These are phyloP conservation scores for Populus hybrid DNA, from an alignment of 441 rosid species.

Conservation along the genomic window DNA sequence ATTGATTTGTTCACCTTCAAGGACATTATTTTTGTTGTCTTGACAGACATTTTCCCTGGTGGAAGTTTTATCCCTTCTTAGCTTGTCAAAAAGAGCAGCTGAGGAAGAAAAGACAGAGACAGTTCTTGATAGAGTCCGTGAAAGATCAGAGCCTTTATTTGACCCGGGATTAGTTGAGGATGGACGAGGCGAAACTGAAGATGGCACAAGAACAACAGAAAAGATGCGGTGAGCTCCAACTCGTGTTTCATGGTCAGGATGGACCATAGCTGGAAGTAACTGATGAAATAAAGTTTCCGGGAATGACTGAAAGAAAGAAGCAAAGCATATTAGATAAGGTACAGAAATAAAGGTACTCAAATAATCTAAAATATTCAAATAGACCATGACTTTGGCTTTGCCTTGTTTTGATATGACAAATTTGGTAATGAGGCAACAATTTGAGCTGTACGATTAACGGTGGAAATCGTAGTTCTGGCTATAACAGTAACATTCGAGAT, in stretches of 20 bases:
- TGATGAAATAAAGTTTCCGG: constrained; percentile 83
- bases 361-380: constrained; percentile 11
- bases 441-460: constrained; percentile 91
- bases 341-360: neutral
- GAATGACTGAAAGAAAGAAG: constrained; percentile 52
- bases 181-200: constrained; percentile 59
- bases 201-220: constrained; percentile 82
- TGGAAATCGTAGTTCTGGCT: constrained; percentile 70
- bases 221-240: constrained; percentile 73
- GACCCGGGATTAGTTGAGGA: constrained; percentile 28
- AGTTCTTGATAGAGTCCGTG: constrained; percentile 82
- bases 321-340: constrained; percentile 4
- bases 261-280: constrained; percentile 72
- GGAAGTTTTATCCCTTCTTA: constrained; percentile 51
- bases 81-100: constrained; percentile 95
- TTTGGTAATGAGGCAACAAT: constrained; percentile 81
- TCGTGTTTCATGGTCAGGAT: constrained; percentile 72
- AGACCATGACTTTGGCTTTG: constrained; percentile 21
- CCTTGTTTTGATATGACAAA: constrained; percentile 82
- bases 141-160: constrained; percentile 51
- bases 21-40: constrained; percentile 25
- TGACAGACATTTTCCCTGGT: constrained; percentile 29
- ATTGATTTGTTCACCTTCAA: constrained; percentile 23
- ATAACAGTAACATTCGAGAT: constrained; percentile 68
- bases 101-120: constrained; percentile 99